These are phyloP conservation scores for Phytopythium helicoides DNA, from an alignment of 352 stramenopile species.

Conservation along the genomic window DNA sequence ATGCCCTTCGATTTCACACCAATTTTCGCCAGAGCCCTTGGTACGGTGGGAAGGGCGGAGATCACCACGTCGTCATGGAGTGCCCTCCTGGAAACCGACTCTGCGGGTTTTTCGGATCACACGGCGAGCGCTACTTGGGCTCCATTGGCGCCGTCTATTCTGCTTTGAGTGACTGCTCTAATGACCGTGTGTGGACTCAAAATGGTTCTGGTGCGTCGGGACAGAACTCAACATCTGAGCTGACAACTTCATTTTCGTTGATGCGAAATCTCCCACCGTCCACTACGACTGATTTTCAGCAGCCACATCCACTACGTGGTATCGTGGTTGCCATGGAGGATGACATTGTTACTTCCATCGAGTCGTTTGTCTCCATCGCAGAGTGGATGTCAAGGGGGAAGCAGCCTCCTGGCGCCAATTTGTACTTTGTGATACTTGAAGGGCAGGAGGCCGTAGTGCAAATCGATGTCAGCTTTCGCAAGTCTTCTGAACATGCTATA, in stretches of 20 bases:
- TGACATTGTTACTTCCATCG: neutral
- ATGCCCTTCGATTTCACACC: conserved; percentile 44
- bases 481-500: neutral
- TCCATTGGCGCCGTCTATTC: conserved; percentile 28
- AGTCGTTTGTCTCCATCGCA: conserved; percentile 3
- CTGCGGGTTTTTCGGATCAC: conserved; percentile 35
- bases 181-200: neutral
- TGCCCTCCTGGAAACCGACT: conserved; percentile 26
- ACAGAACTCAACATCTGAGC: neutral
- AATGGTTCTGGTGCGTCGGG: neutral
- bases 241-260: neutral
- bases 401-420: conserved; percentile 8
- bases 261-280: neutral
- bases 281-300: no score
- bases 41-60: conserved; percentile 41
- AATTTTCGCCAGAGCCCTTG: conserved; percentile 41
- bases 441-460: conserved; percentile 40
- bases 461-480: conserved; percentile 37
- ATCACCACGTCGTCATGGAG: conserved; percentile 19
- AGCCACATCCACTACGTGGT: neutral
- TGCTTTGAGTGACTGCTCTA: no score
- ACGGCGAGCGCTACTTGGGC: conserved; percentile 32
- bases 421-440: neutral
- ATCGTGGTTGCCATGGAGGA: neutral
- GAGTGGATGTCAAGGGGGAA: neutral